Evolutionary conservation across 148 eudicot genomes (phyloP).

Genomic region (Agrostemma githago): DNA sequence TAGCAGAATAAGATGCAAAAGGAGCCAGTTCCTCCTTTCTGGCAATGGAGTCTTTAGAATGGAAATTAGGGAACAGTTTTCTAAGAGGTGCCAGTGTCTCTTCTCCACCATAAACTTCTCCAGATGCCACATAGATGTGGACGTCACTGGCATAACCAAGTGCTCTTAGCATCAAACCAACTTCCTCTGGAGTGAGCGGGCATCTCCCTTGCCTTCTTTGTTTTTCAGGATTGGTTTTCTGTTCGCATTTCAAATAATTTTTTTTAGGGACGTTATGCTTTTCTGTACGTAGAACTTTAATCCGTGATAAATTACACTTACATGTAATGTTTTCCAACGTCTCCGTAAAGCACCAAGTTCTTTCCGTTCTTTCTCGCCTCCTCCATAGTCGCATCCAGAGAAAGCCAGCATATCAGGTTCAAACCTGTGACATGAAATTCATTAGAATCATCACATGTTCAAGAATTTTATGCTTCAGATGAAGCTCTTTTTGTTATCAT

Average conservation of each 20-base stretch:
- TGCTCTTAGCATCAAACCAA: slow-evolving; percentile 84
- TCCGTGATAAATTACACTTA: slow-evolving; percentile 27
- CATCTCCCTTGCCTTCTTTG: slow-evolving; percentile 84
- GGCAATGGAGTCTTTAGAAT: slow-evolving; percentile 64
- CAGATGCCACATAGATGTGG: slow-evolving; percentile 83
- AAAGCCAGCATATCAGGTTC: slow-evolving; percentile 97
- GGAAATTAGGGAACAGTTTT: slow-evolving; percentile 71
- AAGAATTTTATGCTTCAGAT: not conserved
- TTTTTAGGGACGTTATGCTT: not conserved
- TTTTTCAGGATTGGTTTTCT: slow-evolving; percentile 69
- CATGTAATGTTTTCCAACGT: slow-evolving; percentile 84
- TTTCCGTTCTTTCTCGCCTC: slow-evolving; percentile 65
- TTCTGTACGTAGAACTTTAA: not conserved
- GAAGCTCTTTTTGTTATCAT: slow-evolving; percentile 1
- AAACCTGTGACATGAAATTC: slow-evolving; percentile 42
- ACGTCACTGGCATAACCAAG: slow-evolving; percentile 61
- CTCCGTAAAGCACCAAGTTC: slow-evolving; percentile 59
- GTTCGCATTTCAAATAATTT: slow-evolving; percentile 23
- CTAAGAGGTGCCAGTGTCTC: slow-evolving; percentile 73
- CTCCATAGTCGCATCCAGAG: slow-evolving; percentile 92
- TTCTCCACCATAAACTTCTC: slow-evolving; percentile 78
- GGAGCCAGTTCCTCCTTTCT: slow-evolving; percentile 64
- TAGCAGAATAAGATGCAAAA: slow-evolving; percentile 63
- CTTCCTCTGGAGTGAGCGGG: slow-evolving; percentile 85
- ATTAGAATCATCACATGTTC: not conserved